A percentile compares a stretch with the other conserved stretches of the same genome.
Conservation (phyloP, 2,329 filamentous ascomycete genomes). For the Cephalotrichum gorgonifer region DNA sequence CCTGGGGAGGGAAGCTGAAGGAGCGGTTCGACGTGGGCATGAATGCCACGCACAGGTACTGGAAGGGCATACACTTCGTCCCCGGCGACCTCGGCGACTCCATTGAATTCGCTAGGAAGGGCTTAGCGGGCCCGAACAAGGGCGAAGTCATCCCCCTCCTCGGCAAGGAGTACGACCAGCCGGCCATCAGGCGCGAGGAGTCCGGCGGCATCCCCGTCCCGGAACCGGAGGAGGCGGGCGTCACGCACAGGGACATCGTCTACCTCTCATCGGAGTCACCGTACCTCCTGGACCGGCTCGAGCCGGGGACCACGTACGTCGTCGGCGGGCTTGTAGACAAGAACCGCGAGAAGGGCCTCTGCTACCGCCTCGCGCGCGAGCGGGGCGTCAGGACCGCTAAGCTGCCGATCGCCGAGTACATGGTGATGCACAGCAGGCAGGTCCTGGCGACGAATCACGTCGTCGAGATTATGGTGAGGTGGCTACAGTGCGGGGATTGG, state of each 20-base stretch:
- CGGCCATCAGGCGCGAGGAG: slow-evolving; percentile 20
- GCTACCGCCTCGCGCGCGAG: slow-evolving; percentile 69
- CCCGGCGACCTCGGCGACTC: slow-evolving; percentile 65
- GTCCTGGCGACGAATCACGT: slow-evolving; percentile 94
- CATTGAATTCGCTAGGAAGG: slow-evolving; percentile 51
- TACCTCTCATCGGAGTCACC: slow-evolving; percentile 92
- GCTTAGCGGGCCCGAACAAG: slow-evolving; percentile 50
- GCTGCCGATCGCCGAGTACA: slow-evolving; percentile 88
- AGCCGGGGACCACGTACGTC: slow-evolving; percentile 83
- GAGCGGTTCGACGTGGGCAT: slow-evolving; percentile 72
- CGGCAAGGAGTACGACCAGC: slow-evolving; percentile 22
- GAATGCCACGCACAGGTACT: slow-evolving; percentile 58
- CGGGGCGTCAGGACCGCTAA: slow-evolving; percentile 78
- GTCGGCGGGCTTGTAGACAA: slow-evolving; percentile 92
- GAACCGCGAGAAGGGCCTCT: slow-evolving; percentile 91
- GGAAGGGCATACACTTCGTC: slow-evolving; percentile 68
- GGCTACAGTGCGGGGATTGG: slow-evolving; percentile 88
- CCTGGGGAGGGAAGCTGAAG: slow-evolving; percentile 65
- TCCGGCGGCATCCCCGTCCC: slow-evolving; percentile 13
- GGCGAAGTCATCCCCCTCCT: slow-evolving; percentile 53
- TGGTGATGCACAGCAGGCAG: slow-evolving; percentile 78
- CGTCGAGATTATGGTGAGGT: slow-evolving; percentile 89
- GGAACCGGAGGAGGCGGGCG: slow-evolving; percentile 21
- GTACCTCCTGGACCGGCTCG: slow-evolving; percentile 69
- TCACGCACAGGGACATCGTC: slow-evolving; percentile 42